Evolutionary conservation across 768 basidiomycete genomes (phyloP).

Genomic region (Panellus pusillus): DNA sequence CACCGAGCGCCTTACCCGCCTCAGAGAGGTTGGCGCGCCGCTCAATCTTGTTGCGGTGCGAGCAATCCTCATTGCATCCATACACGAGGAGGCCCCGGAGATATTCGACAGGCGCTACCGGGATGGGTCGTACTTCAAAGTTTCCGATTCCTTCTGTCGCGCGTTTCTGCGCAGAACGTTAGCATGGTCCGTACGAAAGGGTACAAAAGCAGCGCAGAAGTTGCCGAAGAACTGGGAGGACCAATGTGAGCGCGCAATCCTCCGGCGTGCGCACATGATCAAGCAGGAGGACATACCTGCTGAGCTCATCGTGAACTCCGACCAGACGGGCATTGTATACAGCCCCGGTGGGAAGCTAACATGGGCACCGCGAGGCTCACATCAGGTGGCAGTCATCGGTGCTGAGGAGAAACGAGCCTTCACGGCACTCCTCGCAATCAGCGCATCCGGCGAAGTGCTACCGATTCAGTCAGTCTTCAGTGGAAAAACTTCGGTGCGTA

Average conservation of each 20-base stretch:
- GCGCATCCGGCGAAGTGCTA: conserved; percentile 26
- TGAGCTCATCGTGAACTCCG: conserved; percentile 32
- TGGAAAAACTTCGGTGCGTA: conserved; percentile 27
- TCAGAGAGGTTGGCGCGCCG: background rate
- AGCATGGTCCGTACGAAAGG: background rate
- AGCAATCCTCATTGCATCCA: background rate
- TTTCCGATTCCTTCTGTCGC: conserved; percentile 21
- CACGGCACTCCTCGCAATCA: conserved; percentile 32
- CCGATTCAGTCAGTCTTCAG: conserved; percentile 36
- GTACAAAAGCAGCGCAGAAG: conserved; percentile 31
- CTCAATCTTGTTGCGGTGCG: background rate
- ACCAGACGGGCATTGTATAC: conserved; percentile 36
- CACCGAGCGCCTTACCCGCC: background rate
- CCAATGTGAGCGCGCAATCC: conserved; percentile 22
- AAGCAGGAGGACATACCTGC: conserved; percentile 32
- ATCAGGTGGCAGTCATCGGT: conserved; percentile 35
- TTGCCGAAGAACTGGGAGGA: conserved; percentile 25
- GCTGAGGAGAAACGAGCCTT: conserved; percentile 40
- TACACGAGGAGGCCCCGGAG: background rate
- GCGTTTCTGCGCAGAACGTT: conserved; percentile 19
- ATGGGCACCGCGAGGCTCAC: conserved; percentile 26
- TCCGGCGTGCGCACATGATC: conserved; percentile 29
- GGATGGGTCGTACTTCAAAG: conserved; percentile 20
- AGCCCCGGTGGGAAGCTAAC: conserved; percentile 30
- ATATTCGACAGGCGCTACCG: conserved; percentile 2